Conservation (phyloP, 148 eudicot species). For the Silene latifolia region DNA sequence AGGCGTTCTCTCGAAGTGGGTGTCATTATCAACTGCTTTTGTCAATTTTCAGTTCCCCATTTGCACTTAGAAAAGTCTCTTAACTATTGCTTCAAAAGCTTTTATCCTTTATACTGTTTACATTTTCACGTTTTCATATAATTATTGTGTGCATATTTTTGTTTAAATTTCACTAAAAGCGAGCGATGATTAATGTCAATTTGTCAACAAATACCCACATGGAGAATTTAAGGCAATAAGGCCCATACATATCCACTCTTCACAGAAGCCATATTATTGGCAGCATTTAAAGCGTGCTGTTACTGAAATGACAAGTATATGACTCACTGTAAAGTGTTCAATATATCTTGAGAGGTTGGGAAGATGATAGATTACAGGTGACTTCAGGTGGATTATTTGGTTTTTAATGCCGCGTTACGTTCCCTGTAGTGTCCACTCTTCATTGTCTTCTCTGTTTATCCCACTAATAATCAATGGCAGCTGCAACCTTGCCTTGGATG, state of each 20-base stretch:
- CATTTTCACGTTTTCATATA: not conserved
- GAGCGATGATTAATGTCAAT: not conserved
- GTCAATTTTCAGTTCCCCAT: not conserved
- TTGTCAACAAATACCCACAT: slow-evolving; percentile 16
- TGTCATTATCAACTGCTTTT: not conserved
- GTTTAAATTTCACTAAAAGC: not conserved
- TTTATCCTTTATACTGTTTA: not conserved
- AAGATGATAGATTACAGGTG: not conserved
- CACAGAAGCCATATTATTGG: not conserved
- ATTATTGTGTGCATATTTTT: not conserved
- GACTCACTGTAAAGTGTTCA: not conserved
- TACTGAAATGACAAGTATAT: not conserved
- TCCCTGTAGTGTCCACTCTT: not conserved
- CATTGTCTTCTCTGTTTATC: not conserved
- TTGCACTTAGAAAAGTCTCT: not conserved
- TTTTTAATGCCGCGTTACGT: not conserved
- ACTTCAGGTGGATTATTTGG: slow-evolving; percentile 8
- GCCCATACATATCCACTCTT: not conserved
- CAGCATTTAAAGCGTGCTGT: slow-evolving; percentile 19
- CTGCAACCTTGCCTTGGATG: slow-evolving; percentile 10
- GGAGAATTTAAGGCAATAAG: slow-evolving; percentile 10
- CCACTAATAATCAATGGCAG: not conserved
- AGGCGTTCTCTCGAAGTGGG: no score
- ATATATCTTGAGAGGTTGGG: slow-evolving; percentile 13
- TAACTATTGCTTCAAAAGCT: not conserved